These are phyloP conservation scores for Sporothrix pallida DNA, from an alignment of 2,329 filamentous ascomycete species.

Conservation along the genomic window DNA sequence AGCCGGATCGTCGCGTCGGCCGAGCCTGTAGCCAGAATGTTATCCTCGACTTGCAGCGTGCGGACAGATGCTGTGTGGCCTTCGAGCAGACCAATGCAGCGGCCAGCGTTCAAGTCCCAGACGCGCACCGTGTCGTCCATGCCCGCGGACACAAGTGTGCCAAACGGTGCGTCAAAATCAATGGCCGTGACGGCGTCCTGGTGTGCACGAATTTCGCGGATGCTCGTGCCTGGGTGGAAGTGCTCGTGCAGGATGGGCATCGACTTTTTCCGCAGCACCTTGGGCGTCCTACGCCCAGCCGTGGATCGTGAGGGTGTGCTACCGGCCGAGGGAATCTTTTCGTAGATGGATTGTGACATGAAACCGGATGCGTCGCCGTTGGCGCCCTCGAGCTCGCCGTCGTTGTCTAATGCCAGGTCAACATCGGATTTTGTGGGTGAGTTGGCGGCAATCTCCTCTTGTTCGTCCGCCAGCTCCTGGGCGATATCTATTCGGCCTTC, in stretches of 20 bases:
- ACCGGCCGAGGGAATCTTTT: slow-evolving; percentile 73
- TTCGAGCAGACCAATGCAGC: slow-evolving; percentile 89
- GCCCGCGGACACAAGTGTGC: slow-evolving; percentile 89
- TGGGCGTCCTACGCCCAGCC: slow-evolving; percentile 50
- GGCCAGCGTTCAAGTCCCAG: slow-evolving; percentile 93
- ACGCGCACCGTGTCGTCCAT: slow-evolving; percentile 93
- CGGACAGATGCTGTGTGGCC: slow-evolving; percentile 94
- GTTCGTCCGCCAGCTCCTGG: slow-evolving; percentile 64
- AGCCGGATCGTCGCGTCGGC: slow-evolving; percentile 92
- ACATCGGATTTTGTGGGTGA: slow-evolving; percentile 60
- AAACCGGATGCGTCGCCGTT: slow-evolving; percentile 57
- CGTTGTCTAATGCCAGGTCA: slow-evolving; percentile 58
- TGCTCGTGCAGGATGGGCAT: slow-evolving; percentile 97
- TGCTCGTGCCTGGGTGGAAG: slow-evolving; percentile 85
- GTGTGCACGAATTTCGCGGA: slow-evolving; percentile 88
- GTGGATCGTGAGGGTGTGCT: slow-evolving; percentile 56
- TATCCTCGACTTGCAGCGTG: slow-evolving; percentile 91
- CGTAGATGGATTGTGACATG: slow-evolving; percentile 98
- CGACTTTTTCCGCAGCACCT: slow-evolving; percentile 73
- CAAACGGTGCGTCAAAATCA: slow-evolving; percentile 97
- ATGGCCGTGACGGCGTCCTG: slow-evolving; percentile 85
- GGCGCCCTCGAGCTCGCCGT: slow-evolving; percentile 41
- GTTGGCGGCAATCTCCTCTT: slow-evolving; percentile 60
- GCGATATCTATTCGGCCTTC: slow-evolving; percentile 67
- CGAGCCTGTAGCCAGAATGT: slow-evolving; percentile 91